These are phyloP conservation scores for Capronia americana DNA, from an alignment of 2,329 filamentous ascomycete genomes.

Conservation along the genomic window DNA sequence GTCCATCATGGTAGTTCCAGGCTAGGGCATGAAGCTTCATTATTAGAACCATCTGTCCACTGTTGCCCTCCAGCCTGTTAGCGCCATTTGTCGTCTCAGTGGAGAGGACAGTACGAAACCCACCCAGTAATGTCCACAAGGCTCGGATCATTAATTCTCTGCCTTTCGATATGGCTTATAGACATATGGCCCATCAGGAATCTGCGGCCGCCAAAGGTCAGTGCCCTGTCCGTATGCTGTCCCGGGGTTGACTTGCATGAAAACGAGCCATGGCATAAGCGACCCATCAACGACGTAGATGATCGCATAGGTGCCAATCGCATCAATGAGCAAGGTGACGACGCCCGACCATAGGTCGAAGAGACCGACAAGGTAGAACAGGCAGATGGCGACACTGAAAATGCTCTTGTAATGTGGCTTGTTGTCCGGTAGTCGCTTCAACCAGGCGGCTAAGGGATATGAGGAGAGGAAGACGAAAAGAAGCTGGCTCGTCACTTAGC, in stretches of 20 bases:
- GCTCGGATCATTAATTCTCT: constrained; percentile 70
- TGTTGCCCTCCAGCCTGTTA: neutral
- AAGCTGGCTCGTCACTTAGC: constrained; percentile 54
- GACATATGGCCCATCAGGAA: constrained; percentile 91
- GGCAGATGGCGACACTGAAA: constrained; percentile 78
- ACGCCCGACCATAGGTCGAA: constrained; percentile 91
- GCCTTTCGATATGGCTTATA: constrained; percentile 82
- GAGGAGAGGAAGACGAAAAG: constrained; percentile 89
- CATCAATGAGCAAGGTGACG: constrained; percentile 76
- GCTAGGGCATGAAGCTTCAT: constrained; percentile 98
- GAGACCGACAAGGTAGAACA: constrained; percentile 92
- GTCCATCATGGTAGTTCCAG: constrained; percentile 96
- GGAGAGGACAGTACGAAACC: neutral
- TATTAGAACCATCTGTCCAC: constrained; percentile 93
- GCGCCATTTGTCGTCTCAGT: neutral
- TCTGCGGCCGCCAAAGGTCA: neutral
- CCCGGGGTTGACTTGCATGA: constrained; percentile 49
- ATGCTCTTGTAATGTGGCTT: constrained; percentile 84
- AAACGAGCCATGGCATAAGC: constrained; percentile 97
- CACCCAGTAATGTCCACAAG: constrained; percentile 80
- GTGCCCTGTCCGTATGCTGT: neutral
- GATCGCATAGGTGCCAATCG: constrained; percentile 80
- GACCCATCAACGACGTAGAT: constrained; percentile 82
- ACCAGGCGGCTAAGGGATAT: constrained; percentile 83
- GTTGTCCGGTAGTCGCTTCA: constrained; percentile 88